phyloP scores from a whole-genome alignment of 371 early-diverging fungal genomes.

The Apophysomyces elegans region DNA sequence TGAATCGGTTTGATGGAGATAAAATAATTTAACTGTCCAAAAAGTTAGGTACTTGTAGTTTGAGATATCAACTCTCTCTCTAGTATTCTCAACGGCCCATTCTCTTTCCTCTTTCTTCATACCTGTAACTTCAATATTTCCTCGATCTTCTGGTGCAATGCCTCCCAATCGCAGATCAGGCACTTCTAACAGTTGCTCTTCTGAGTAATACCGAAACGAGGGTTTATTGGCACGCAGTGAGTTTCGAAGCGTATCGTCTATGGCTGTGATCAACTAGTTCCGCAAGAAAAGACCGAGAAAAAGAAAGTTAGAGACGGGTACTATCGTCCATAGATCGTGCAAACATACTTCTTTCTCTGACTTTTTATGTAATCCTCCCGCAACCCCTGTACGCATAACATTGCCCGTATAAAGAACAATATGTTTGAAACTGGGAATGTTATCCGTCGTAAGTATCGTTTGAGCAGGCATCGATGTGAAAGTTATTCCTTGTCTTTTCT shows the following conservation, averaged over 20 bases:
- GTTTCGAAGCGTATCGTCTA: conserved; percentile 52
- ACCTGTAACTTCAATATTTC: conserved; percentile 63
- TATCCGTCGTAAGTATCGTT: conserved; percentile 21
- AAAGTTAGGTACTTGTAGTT: not conserved
- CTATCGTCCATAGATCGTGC: not conserved
- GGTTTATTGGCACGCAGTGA: conserved; percentile 35
- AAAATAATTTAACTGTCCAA: conserved; percentile 53
- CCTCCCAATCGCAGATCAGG: conserved; percentile 49
- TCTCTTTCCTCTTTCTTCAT: not conserved
- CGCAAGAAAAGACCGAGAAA: not conserved
- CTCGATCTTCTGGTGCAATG: conserved; percentile 47
- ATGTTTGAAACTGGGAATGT: conserved; percentile 41
- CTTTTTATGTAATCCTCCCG: conserved; percentile 42
- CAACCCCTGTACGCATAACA: conserved; percentile 55
- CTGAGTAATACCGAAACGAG: conserved; percentile 34
- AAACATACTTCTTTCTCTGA: conserved; percentile 57
- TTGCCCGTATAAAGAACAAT: conserved; percentile 59
- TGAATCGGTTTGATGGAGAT: conserved; percentile 23
- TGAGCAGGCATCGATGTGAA: conserved; percentile 31
- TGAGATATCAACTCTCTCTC: not conserved
- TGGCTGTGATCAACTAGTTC: conserved; percentile 50
- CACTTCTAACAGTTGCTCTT: conserved; percentile 35
- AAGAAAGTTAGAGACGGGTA: not conserved
- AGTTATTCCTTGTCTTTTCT: not conserved
- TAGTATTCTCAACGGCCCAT: not conserved